Base-by-base conservation (phyloP, 441 rosid species). In the Pelargonium exstipulatum region DNA sequence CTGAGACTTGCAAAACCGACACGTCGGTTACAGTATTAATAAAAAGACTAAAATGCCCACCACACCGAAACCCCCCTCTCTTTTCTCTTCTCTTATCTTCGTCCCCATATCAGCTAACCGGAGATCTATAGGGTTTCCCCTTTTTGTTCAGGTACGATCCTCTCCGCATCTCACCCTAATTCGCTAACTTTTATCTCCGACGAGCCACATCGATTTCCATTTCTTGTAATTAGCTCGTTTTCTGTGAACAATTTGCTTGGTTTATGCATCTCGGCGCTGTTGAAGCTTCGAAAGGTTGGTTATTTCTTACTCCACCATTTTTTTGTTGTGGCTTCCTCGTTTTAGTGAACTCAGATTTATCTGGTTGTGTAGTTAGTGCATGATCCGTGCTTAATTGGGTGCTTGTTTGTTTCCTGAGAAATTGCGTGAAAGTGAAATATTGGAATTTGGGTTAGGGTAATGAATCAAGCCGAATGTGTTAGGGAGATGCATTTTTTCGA, bases 41-140 rank as follows among this genome's bases (percentile, higher is more conserved):
- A 9, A 60, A 17, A 37, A 16, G 20, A 4, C 55, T 7, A 1
- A 51, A 71, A 35, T 64, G 22, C 43, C 17, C 17, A 17, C 24
- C 14, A 55, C 43, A 69, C 60, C 74, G 60, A 20, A 51, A 17
- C 61, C 66, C 2, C 45, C 3, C 42, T 61, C 18, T 37, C 43
- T 58, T n/a, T 9, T 18, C 7, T 64, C 40, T 20, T 35, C 48
- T 13, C 3, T 13, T 12, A 48, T 5, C 61, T 69, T 70, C 65
- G 51, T 17, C 70, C 78, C 78, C 69, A 69, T 74, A 67, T 67
- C 73, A 62, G 69, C 14, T 42, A 62, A 18, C 46, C 64, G 76
- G 37, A 66, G 78, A 69, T 72, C 72, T 68, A 71, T 81, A 80
- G 82, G 89, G 79, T 82, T 53, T 16, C 61, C 18, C 7, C 17